Percentiles rank a stretch among this genome's conserved stretches.
phyloP scores from a whole-genome alignment of 257 asterid genomes.

The Salvia hispanica region DNA sequence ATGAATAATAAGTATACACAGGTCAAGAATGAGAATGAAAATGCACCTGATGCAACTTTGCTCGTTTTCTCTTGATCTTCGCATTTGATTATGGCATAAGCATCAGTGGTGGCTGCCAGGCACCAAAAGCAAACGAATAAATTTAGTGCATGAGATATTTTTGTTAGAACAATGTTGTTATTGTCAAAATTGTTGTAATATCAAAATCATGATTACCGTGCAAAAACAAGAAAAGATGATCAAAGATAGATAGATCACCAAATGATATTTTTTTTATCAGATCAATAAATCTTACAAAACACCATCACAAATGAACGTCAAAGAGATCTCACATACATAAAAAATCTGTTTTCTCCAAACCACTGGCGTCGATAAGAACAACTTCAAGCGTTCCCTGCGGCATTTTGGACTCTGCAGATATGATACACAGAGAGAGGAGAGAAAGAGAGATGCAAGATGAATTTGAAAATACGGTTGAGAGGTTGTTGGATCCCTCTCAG shows the following conservation, averaged over 20 bases:
- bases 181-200: not conserved
- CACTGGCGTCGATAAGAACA: constrained; percentile 58
- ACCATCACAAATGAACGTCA: not conserved
- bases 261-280: not conserved
- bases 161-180: not conserved
- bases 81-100: constrained; percentile 55
- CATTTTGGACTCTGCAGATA: constrained; percentile 37
- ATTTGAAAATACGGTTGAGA: constrained; percentile 7
- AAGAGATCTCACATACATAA: constrained; percentile 40
- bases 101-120: constrained; percentile 59
- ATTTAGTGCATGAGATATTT: not conserved
- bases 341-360: constrained; percentile 55
- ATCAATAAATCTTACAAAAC: not conserved
- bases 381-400: constrained; percentile 81
- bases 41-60: constrained; percentile 57
- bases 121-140: constrained; percentile 1
- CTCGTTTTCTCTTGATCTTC: constrained; percentile 67
- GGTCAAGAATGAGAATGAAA: too few species aligned
- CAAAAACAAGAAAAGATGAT: not conserved
- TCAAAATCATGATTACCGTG: not conserved
- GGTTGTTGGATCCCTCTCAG: constrained; percentile 14
- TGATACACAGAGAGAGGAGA: not conserved
- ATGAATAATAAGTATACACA: too few species aligned
- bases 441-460: not conserved
- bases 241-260: not conserved